These are phyloP conservation scores for Trichoderma sp. DNA, from an alignment of 2,329 filamentous ascomycete species.

Conservation along the genomic window DNA sequence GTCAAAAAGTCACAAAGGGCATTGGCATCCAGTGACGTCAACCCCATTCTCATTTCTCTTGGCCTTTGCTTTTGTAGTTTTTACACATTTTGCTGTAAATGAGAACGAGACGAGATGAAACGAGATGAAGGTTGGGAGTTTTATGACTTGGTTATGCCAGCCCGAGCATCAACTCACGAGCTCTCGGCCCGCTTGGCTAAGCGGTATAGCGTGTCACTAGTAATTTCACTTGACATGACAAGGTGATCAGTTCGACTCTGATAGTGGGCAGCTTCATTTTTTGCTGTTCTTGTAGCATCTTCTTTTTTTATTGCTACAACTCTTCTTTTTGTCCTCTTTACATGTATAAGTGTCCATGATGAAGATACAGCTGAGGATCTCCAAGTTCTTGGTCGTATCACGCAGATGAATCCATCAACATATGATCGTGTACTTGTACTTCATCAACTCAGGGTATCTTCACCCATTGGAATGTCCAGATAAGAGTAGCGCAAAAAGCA, in stretches of 20 bases:
- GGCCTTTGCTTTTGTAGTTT: neutral
- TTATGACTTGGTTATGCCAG: neutral
- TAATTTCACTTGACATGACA: conserved; percentile 15
- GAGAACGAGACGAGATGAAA: neutral
- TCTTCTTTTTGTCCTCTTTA: neutral
- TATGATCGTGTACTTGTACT: accelerated
- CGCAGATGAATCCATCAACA: neutral
- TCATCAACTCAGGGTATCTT: neutral
- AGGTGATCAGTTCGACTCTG: conserved; percentile 19
- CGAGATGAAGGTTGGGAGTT: neutral
- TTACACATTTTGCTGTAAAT: neutral
- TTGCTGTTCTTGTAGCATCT: neutral
- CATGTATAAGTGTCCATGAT: neutral
- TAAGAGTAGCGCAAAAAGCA: neutral
- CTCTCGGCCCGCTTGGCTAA: conserved; percentile 16
- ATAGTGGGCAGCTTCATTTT: conserved; percentile 16
- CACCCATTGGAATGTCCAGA: neutral
- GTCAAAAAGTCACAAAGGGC: neutral
- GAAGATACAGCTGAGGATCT: neutral
- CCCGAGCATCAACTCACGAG: neutral
- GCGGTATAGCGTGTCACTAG: conserved; percentile 20
- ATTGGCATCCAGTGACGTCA: neutral
- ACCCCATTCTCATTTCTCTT: neutral
- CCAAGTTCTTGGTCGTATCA: too few relatives aligned
- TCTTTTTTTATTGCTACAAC: neutral